A percentile compares a stretch with the other conserved stretches of the same genome.
These are phyloP conservation scores for Hypoxylon sp. DNA, from an alignment of 2,329 filamentous ascomycete genomes.

Conservation along the genomic window DNA sequence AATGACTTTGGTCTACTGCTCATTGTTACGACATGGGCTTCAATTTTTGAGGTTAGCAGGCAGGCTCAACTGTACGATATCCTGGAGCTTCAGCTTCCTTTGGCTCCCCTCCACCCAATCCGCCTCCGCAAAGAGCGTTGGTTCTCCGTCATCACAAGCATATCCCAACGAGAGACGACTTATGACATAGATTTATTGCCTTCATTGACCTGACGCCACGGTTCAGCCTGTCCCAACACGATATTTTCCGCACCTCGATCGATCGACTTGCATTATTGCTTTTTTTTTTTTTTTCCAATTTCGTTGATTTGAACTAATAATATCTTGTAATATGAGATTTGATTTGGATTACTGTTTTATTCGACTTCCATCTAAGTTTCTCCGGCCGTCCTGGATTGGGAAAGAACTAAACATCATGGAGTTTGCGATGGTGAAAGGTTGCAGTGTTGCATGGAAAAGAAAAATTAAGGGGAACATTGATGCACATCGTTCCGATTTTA, in stretches of 20 bases:
- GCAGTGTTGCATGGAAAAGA: conserved; percentile 45
- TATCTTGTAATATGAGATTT: conserved; percentile 55
- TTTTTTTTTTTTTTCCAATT: conserved; percentile 38
- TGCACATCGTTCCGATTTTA: conserved; percentile 48
- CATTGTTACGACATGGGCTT: conserved; percentile 5
- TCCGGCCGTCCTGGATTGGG: conserved; percentile 45
- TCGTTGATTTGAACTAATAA: conserved; percentile 46
- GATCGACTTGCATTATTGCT: conserved; percentile 40
- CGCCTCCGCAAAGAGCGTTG: conserved; percentile 35
- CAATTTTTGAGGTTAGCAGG: conserved; percentile 16
- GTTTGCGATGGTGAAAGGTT: conserved; percentile 47
- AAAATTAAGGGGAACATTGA: conserved; percentile 43
- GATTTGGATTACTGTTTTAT: conserved; percentile 44
- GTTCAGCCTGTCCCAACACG: conserved; percentile 34
- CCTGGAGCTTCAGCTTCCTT: conserved; percentile 16
- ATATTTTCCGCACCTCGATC: conserved; percentile 32
- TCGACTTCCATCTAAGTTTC: conserved; percentile 38
- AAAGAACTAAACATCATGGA: conserved; percentile 45
- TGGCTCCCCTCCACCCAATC: conserved; percentile 24
- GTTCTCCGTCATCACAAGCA: conserved; percentile 49
- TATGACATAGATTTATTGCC: conserved; percentile 56
- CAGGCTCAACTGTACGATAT: conserved; percentile 16
- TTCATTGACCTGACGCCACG: conserved; percentile 44
- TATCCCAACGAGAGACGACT: conserved; percentile 56
- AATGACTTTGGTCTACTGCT: conserved; percentile 3